phyloP scores from a whole-genome alignment of 768 basidiomycete species.

The Russula griseocarnosa region DNA sequence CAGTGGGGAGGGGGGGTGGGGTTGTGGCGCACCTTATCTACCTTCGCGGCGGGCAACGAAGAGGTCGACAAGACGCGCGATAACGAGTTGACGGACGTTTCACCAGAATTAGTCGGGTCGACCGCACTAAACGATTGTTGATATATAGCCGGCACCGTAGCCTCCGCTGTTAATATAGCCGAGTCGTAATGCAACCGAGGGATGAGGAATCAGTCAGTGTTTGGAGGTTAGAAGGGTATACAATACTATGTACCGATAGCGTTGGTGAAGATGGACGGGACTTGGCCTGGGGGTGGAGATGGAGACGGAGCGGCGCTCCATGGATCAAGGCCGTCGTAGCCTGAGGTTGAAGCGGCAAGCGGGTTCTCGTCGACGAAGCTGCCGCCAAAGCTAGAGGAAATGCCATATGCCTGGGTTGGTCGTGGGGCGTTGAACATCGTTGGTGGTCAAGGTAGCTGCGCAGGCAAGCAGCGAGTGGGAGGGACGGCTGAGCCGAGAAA shows the following conservation, averaged over 20 bases:
- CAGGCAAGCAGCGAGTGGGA: neutral
- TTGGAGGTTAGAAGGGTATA: neutral
- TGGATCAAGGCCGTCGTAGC: constrained; percentile 70
- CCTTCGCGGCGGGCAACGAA: constrained; percentile 70
- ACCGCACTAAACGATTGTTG: constrained; percentile 66
- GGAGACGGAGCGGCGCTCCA: constrained; percentile 72
- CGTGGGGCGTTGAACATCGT: constrained; percentile 85
- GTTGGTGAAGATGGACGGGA: constrained; percentile 42
- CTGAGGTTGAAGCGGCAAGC: constrained; percentile 60
- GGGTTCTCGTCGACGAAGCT: constrained; percentile 79
- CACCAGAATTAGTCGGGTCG: constrained; percentile 66
- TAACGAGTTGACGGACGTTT: constrained; percentile 77
- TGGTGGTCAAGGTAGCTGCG: neutral
- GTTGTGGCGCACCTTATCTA: constrained; percentile 61
- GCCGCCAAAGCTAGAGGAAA: constrained; percentile 57
- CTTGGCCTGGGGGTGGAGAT: constrained; percentile 48
- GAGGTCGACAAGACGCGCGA: constrained; percentile 79
- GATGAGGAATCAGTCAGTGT: neutral
- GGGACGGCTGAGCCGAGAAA: constrained; percentile 6
- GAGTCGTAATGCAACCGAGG: no score
- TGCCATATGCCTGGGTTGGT: constrained; percentile 62
- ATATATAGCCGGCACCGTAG: constrained; percentile 76
- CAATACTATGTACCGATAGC: constrained; percentile 21
- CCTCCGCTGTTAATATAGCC: no score
- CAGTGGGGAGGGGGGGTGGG: neutral